Percentiles rank a stretch among this genome's conserved stretches.
Conservation (phyloP, 2,329 filamentous ascomycete species). For the Pseudogymnoascus sp. region DNA sequence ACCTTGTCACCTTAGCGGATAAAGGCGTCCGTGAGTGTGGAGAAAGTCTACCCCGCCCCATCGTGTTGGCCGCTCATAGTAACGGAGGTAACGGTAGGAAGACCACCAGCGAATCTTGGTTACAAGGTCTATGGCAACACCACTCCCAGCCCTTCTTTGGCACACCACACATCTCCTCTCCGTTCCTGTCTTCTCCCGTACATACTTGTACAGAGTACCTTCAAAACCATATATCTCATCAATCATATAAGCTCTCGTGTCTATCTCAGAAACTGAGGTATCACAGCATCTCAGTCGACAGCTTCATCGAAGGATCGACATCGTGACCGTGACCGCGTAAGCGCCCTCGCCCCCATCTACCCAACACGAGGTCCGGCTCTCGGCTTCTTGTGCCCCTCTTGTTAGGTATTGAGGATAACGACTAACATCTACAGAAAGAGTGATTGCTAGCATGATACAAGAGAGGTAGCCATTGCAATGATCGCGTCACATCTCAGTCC, state of each 20-base stretch:
- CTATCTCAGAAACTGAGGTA: background rate
- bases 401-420: background rate
- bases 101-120: background rate
- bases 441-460: conserved; percentile 7
- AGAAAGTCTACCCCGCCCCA: background rate
- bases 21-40: background rate
- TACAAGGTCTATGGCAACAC: background rate
- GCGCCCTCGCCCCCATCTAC: background rate
- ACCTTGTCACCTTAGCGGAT: conserved; percentile 5
- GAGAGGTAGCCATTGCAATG: conserved; percentile 17
- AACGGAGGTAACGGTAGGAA: background rate
- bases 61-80: background rate
- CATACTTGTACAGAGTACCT: conserved; percentile 6
- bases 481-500: conserved; percentile 19
- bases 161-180: background rate
- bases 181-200: conserved; percentile 2
- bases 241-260: background rate
- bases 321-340: background rate
- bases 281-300: background rate
- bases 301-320: conserved; percentile 1
- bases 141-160: background rate
- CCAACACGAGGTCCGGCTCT: background rate
- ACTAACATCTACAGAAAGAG: background rate
- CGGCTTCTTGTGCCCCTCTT: background rate
- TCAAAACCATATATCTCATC: background rate